Evolutionary conservation across 495 filamentous ascomycete species (phyloP), one percentile per base, ranked within the genome.

Genomic region (Geopyxis carbonaria): DNA sequence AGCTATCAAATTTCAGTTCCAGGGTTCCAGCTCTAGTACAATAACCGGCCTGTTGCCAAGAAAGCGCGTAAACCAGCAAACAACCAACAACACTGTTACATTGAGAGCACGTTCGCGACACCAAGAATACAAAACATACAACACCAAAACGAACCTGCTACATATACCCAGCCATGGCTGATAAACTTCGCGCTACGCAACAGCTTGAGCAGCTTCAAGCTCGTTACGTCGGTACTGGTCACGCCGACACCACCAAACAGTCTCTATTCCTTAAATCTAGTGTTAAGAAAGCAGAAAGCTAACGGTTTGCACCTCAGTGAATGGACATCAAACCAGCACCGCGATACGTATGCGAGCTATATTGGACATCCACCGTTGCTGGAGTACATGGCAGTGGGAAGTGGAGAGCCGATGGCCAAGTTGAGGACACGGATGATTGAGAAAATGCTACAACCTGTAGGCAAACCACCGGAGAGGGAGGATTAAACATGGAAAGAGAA

Each of bases 131-230:
- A 15, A 33, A 13, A 14, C 27, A 22, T 19, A 7, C 38, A 47
- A 10, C 14, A 18, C 21, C 14, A 34, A 23, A 49, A 34, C 5
- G 19, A n/a, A n/a, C n/a, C n/a, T n/a, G n/a, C n/a, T n/a, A n/a
- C n/a, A 30, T 15, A 30, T 5, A 3, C 27, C 11, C 27, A 33
- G 45, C 23, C 23, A 56, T 56, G 89, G 89, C 89, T 51, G 89
- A 97, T 69, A 97, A 97, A 65, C 80, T 95, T 45, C 85, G 91
- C 58, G 85, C 85, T 10, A 78, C 86, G 42, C 91, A 95, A 61
- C 89, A 95, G 55, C 87, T 99, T 51, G 91, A 95, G 62, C 72
- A 79, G 45, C 79, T 95, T 8, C 89, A 97, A 61, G 72, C 83
- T 50, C 84, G 85, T 34, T 91, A 89, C 64, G 65, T 97, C 53